These are phyloP conservation scores for Flueggea neowawraea DNA, from an alignment of 441 rosid genomes.

Conservation along the genomic window DNA sequence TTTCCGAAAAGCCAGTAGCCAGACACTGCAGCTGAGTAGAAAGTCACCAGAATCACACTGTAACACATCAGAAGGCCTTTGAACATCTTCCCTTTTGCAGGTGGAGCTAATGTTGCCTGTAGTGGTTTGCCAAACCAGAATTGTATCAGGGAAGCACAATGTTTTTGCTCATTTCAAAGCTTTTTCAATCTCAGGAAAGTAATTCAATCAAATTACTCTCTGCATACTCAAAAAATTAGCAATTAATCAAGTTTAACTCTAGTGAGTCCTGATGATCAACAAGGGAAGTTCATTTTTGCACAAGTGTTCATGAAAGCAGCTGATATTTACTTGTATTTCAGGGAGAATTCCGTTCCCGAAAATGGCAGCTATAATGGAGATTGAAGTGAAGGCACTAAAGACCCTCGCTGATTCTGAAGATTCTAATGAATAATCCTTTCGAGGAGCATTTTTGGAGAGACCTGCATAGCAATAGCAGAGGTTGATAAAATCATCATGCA, in stretches of 20 bases:
- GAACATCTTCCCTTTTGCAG: constrained; percentile 96
- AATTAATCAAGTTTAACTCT: too few relatives aligned
- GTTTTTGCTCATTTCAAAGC: not conserved
- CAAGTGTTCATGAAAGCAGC: not conserved
- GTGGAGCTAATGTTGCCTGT: constrained; percentile 96
- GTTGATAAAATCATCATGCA: too few relatives aligned
- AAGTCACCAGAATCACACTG: constrained; percentile 63
- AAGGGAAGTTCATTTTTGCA: not conserved
- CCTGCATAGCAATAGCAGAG: constrained; percentile 25
- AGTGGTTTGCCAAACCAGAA: not conserved
- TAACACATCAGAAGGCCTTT: constrained; percentile 89
- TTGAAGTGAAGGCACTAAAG: constrained; percentile 80
- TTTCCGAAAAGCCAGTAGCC: constrained; percentile 87
- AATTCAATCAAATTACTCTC: too few relatives aligned
- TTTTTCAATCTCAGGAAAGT: too few relatives aligned
- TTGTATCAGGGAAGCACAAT: not conserved
- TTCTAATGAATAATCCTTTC: constrained; percentile 63
- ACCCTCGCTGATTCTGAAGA: constrained; percentile 50
- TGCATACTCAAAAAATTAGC: too few relatives aligned
- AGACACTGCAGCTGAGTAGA: constrained; percentile 74
- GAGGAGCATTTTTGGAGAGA: constrained; percentile 58
- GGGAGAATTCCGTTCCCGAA: constrained; percentile 92
- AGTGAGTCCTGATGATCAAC: too few relatives aligned
- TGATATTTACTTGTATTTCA: constrained; percentile 68
- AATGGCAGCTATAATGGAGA: constrained; percentile 87